Evolutionary conservation across 208 protist genomes (phyloP).

Genomic region (Trypanosoma avium): DNA sequence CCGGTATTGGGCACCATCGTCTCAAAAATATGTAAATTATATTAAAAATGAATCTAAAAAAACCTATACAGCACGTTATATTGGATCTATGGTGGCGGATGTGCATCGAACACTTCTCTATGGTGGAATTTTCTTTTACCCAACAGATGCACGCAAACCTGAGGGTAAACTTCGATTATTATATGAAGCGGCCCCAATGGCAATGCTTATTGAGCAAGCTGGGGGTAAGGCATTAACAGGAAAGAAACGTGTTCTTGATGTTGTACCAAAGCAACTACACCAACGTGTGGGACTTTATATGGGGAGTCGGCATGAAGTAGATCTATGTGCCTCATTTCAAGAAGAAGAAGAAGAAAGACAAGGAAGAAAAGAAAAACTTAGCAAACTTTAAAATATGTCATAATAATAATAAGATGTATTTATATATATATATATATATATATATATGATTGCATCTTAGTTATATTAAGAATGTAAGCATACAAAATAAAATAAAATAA

Average conservation of each 20-base stretch:
- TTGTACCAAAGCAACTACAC: slow-evolving; percentile 85
- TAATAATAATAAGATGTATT: slow-evolving; percentile 11
- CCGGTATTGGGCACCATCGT: slow-evolving; percentile 76
- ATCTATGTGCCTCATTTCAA: slow-evolving; percentile 75
- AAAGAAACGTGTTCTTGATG: slow-evolving; percentile 78
- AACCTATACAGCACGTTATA: slow-evolving; percentile 82
- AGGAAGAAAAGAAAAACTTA: slow-evolving; percentile 20
- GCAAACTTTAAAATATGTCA: slow-evolving; percentile 48
- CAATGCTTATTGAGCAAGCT: slow-evolving; percentile 89
- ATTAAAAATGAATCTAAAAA: slow-evolving; percentile 68
- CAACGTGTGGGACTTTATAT: slow-evolving; percentile 92
- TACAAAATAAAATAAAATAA: background rate
- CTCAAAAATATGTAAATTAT: slow-evolving; percentile 66
- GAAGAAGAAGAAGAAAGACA: slow-evolving; percentile 32
- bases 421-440: slow-evolving; percentile 11
- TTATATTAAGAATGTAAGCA: background rate
- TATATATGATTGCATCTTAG: background rate
- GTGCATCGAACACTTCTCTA: slow-evolving; percentile 98
- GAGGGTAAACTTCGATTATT: slow-evolving; percentile 97
- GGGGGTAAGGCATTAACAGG: slow-evolving; percentile 88
- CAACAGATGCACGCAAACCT: slow-evolving; percentile 84
- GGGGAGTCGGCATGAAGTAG: slow-evolving; percentile 88
- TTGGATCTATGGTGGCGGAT: slow-evolving; percentile 96
- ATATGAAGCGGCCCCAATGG: slow-evolving; percentile 97
- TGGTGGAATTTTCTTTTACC: slow-evolving; percentile 98